Base-by-base conservation (phyloP, 129 eudicot species). In the Ambrosia trifida region DNA sequence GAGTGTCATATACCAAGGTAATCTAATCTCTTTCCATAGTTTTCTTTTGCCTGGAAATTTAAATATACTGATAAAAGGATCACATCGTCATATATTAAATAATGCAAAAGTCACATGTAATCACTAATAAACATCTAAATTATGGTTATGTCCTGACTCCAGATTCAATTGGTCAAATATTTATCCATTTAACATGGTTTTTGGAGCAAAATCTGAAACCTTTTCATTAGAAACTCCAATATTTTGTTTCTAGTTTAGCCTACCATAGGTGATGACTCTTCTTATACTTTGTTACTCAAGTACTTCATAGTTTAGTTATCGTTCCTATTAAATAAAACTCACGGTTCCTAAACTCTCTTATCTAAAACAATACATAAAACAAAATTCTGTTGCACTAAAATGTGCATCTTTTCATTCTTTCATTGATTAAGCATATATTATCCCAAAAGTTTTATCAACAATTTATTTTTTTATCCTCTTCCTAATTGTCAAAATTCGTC, bases 1-100 rank as follows among this genome's bases (percentile, higher is more conserved):
- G 62, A 2, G 24, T 33, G 46, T 36, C n/a, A n/a, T 24, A 24
- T 31, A 28, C 33, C 69, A 61, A 74, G 78, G 78, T 74, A 74
- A 64, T 13, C 14, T 74, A 2, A 38, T 74, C 16, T 40, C 38
- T 50, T 69, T 31, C 58, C 44, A 28, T 56, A 52, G 3, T 6
- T 5, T 67, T 57, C 5, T n/a, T 36, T 36, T n/a, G 30, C 13
- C 5, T 35, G 47, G n/a, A n/a, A 16, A 13, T 8, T 35, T 35
- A 35, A 62, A 33, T 31, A 61, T 35, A 35, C 35, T 35, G 20
- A 62, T 33, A 36, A 35, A 31, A 59, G 9, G 46, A 62, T 35
- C 30, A 61, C 35, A 58, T 28, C 18, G 30, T 30, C 17, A 58
- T 11, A 0, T 24, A 3, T 24, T 19, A 45, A 45, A 10, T 3